These are phyloP conservation scores for Vitis hybrid DNA, from an alignment of 177 flowering plant species.

Conservation along the genomic window DNA sequence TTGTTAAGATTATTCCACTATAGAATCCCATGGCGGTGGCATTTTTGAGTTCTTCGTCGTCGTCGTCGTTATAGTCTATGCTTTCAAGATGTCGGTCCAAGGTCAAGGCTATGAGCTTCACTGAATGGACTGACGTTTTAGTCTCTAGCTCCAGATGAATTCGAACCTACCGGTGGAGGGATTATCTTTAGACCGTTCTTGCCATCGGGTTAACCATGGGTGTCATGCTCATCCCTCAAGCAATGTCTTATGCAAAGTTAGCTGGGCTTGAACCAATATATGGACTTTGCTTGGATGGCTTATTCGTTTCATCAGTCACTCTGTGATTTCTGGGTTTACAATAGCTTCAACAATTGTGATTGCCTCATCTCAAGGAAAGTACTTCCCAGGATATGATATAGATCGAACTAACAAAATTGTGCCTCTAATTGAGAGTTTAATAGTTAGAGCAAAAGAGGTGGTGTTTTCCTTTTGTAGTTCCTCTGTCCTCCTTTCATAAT, in stretches of 20 bases:
- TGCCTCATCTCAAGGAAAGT: slow-evolving; percentile 88
- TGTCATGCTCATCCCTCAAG: slow-evolving; percentile 95
- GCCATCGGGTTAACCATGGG: slow-evolving; percentile 90
- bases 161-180: slow-evolving; percentile 67
- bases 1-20: slow-evolving; percentile 70
- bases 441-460: slow-evolving; percentile 60
- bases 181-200: slow-evolving; percentile 77
- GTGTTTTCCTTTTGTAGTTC: slow-evolving; percentile 64
- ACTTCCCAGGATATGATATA: slow-evolving; percentile 82
- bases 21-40: slow-evolving; percentile 50
- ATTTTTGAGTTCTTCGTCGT: slow-evolving; percentile 23
- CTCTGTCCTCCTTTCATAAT: slow-evolving; percentile 92
- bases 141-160: slow-evolving; percentile 87
- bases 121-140: slow-evolving; percentile 66
- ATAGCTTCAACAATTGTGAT: slow-evolving; percentile 92
- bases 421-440: slow-evolving; percentile 77
- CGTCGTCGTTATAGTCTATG: slow-evolving; percentile 4
- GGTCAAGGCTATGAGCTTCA: slow-evolving; percentile 44
- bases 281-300: slow-evolving; percentile 98
- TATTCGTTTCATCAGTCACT: slow-evolving; percentile 90
- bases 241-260: slow-evolving; percentile 97
- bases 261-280: slow-evolving; percentile 93
- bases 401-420: slow-evolving; percentile 83
- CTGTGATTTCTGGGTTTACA: slow-evolving; percentile 98
- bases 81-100: slow-evolving; percentile 38